Percentiles rank a stretch among this genome's conserved stretches.
phyloP scores from a whole-genome alignment of 306 rosid species.

The Nissolia schottii region DNA sequence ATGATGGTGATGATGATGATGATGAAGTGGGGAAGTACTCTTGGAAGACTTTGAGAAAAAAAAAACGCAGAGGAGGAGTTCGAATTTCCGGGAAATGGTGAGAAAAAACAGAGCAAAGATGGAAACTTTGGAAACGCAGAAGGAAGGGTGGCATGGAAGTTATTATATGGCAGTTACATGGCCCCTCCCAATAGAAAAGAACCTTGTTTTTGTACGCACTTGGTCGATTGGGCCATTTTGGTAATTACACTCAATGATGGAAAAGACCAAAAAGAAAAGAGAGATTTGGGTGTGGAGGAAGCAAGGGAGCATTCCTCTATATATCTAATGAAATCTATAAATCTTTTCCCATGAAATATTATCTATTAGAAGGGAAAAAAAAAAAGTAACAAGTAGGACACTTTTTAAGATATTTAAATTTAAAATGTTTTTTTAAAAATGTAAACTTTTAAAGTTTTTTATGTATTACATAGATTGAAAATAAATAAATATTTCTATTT shows the following conservation, averaged over 20 bases:
- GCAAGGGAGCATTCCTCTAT: constrained; percentile 57
- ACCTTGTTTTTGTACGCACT: not conserved
- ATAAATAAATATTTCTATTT: too few relatives aligned
- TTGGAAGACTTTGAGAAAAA: constrained; percentile 44
- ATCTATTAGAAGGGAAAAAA: too few relatives aligned
- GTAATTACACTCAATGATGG: not conserved
- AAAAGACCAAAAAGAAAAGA: constrained; percentile 13
- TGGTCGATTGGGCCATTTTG: constrained; percentile 46
- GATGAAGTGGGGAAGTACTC: constrained; percentile 29
- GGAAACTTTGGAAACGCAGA: constrained; percentile 1
- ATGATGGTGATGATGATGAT: constrained; percentile 23
- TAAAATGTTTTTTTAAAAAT: too few relatives aligned
- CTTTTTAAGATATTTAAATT: too few relatives aligned
- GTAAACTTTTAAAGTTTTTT: too few relatives aligned
- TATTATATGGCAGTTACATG: constrained; percentile 22
- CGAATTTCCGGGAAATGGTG: too few relatives aligned
- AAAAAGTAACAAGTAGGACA: too few relatives aligned
- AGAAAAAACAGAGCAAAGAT: not conserved
- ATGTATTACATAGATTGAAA: too few relatives aligned
- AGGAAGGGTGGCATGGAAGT: constrained; percentile 32
- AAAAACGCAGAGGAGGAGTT: not conserved
- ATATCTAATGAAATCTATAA: too few relatives aligned
- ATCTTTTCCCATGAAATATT: too few relatives aligned
- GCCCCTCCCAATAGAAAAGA: constrained; percentile 3
- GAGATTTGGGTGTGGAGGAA: constrained; percentile 54